phyloP scores from a whole-genome alignment of 2,329 filamentous ascomycete species.

The Colletotrichum neosansevieriae region DNA sequence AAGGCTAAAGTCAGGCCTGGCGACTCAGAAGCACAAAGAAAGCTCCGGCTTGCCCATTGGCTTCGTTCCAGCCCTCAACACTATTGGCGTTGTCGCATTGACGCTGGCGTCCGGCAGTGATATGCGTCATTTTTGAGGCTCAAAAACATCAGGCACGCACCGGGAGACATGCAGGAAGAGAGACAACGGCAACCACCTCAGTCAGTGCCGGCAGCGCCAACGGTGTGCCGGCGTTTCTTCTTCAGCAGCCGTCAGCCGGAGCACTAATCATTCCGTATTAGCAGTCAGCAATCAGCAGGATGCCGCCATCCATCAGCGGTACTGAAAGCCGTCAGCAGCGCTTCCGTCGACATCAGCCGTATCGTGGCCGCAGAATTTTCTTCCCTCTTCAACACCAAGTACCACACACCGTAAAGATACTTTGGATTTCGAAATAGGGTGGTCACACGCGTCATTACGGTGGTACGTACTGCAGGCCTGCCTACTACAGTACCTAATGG shows the following conservation, averaged over 20 bases:
- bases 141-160: slow-evolving; percentile 36
- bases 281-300: neutral
- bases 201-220: slow-evolving; percentile 21
- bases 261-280: neutral
- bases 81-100: slow-evolving; percentile 8
- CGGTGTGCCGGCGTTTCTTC: slow-evolving; percentile 31
- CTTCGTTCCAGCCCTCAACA: slow-evolving; percentile 2
- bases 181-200: neutral
- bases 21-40: slow-evolving; percentile 21
- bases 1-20: neutral
- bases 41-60: slow-evolving; percentile 9
- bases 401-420: slow-evolving; percentile 5
- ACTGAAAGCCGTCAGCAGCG: neutral
- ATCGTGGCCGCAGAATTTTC: slow-evolving; percentile 6
- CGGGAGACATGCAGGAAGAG: slow-evolving; percentile 15
- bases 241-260: neutral
- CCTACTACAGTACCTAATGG: too few relatives aligned
- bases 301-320: neutral
- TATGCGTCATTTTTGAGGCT: slow-evolving; percentile 40
- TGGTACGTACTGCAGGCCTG: slow-evolving; percentile 12
- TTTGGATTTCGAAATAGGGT: neutral
- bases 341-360: neutral
- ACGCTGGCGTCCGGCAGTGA: slow-evolving; percentile 8
- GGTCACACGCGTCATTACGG: neutral
- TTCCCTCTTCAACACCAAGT: neutral